Evolutionary conservation across 306 rosid species (phyloP).

Genomic region (Myrica gale): DNA sequence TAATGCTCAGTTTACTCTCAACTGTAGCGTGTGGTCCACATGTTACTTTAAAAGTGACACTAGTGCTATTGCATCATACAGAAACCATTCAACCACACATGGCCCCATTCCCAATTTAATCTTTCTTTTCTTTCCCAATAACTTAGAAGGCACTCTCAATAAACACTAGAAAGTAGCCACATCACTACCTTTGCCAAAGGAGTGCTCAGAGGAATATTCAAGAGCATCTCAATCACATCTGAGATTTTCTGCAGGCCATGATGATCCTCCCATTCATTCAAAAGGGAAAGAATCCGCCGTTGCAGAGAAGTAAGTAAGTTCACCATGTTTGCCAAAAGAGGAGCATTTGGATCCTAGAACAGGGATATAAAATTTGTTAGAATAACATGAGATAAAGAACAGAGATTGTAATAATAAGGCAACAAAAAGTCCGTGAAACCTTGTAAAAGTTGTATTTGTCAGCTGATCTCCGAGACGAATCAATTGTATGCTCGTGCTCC

Average conservation of each 20-base stretch:
- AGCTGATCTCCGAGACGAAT: slow-evolving; percentile 43
- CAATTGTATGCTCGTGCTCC: slow-evolving; percentile 56
- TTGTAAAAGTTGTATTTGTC: slow-evolving; percentile 70
- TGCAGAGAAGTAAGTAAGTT: slow-evolving; percentile 57
- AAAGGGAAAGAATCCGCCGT: slow-evolving; percentile 41
- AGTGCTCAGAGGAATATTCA: slow-evolving; percentile 54
- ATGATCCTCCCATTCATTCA: slow-evolving; percentile 61
- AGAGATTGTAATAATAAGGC: slow-evolving; percentile 1
- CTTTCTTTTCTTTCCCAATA: no score
- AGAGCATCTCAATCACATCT: slow-evolving; percentile 64
- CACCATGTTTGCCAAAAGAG: slow-evolving; percentile 68
- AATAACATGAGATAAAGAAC: slow-evolving; percentile 17
- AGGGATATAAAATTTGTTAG: slow-evolving; percentile 8
- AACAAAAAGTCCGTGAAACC: slow-evolving; percentile 39
- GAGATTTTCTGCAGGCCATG: slow-evolving; percentile 56
- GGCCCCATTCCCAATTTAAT: no score
- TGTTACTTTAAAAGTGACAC: no score
- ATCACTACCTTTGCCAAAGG: slow-evolving; percentile 77
- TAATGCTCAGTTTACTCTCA: no score
- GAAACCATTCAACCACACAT: no score
- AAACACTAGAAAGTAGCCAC: slow-evolving; percentile 1
- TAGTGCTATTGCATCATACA: no score
- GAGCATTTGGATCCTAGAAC: slow-evolving; percentile 77
- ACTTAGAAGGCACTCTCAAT: neutral
- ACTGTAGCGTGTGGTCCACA: no score